Conservation (phyloP, 192 early-diverging fungal genomes). For the Funneliformis geosporum region DNA sequence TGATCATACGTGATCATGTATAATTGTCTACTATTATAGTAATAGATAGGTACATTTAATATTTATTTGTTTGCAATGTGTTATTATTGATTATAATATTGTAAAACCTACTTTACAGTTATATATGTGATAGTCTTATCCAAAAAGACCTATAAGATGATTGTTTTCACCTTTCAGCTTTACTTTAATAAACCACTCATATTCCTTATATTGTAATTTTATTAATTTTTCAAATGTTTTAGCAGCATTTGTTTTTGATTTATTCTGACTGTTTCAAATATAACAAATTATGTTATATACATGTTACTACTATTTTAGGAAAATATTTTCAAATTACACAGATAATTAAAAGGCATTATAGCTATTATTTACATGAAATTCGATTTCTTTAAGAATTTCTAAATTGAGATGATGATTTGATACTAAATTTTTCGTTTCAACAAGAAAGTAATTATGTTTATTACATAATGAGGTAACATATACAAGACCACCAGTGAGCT, state of each 20-base stretch:
- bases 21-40: background rate
- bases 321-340: background rate
- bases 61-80: background rate
- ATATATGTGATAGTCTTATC: too few species aligned
- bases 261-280: background rate
- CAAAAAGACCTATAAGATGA: too few species aligned
- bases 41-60: background rate
- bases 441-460: background rate
- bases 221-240: constrained; percentile 4
- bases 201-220: background rate
- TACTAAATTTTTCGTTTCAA: background rate
- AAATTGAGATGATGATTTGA: background rate
- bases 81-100: background rate
- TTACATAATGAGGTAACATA: background rate
- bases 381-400: background rate
- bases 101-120: background rate
- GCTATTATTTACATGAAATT: background rate
- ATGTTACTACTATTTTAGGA: background rate
- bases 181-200: background rate
- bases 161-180: background rate
- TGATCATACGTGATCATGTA: background rate
- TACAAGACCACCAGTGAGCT: background rate
- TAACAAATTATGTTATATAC: constrained; percentile 1
- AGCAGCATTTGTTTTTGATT: background rate
- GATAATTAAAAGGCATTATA: background rate